A percentile compares a stretch with the other conserved stretches of the same genome.
phyloP scores from a whole-genome alignment of 805 yeast genomes.

The Kluyveromyces nonfermentans region DNA sequence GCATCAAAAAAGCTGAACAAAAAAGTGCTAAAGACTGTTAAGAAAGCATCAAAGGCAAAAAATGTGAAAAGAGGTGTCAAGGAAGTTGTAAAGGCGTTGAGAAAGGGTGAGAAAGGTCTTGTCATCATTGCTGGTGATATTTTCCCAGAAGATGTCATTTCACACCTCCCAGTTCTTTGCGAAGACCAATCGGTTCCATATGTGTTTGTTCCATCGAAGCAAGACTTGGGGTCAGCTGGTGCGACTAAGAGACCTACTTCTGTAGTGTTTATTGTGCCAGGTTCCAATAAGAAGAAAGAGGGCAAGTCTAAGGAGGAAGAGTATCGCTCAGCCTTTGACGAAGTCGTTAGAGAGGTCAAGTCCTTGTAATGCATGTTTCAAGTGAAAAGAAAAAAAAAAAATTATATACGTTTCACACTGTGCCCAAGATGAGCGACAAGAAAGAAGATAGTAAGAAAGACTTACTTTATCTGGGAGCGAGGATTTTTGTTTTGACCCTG shows the following conservation, averaged over 20 bases:
- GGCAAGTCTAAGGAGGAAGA: constrained; percentile 65
- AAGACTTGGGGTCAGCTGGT: constrained; percentile 97
- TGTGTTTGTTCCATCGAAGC: constrained; percentile 92
- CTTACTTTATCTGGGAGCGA: neutral
- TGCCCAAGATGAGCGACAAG: neutral
- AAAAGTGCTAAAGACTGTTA: constrained; percentile 88
- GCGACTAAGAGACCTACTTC: constrained; percentile 99
- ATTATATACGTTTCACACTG: neutral
- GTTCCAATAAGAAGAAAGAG: constrained; percentile 78
- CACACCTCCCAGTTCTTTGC: constrained; percentile 95
- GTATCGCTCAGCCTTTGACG: constrained; percentile 88
- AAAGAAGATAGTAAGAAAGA: neutral
- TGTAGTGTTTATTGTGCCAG: constrained; percentile 94
- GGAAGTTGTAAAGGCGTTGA: constrained; percentile 94
- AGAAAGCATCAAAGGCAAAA: constrained; percentile 96
- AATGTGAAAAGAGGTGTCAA: constrained; percentile 98
- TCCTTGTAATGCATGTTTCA: constrained; percentile 16
- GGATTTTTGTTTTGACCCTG: neutral
- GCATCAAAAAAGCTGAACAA: constrained; percentile 95
- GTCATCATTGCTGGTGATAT: constrained; percentile 97
- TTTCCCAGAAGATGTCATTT: constrained; percentile 93
- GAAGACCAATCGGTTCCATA: constrained; percentile 90
- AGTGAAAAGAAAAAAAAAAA: too few relatives aligned
- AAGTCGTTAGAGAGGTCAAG: constrained; percentile 80
- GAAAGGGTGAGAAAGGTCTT: constrained; percentile 97